These are phyloP conservation scores for Spirogloea muscicola DNA, from an alignment of 139 green algal genomes.

Conservation along the genomic window DNA sequence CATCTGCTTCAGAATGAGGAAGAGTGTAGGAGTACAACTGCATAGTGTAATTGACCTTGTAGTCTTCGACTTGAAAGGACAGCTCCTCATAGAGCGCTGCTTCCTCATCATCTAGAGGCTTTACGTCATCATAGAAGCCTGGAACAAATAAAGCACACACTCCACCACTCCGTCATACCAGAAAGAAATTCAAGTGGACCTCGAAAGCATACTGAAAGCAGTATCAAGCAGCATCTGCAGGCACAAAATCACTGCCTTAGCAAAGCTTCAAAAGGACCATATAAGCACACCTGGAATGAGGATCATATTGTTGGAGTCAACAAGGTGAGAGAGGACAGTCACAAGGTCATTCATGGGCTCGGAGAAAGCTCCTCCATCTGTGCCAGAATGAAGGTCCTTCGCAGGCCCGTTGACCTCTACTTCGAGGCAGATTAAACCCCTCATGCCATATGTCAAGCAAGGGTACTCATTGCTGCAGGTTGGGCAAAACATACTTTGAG, in stretches of 20 bases:
- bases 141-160: too few relatives aligned
- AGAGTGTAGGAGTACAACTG: too few relatives aligned
- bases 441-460: conserved; percentile 96
- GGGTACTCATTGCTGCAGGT: conserved; percentile 75
- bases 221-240: too few relatives aligned
- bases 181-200: too few relatives aligned
- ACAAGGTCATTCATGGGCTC: conserved; percentile 88
- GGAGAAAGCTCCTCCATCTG: conserved; percentile 88
- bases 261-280: too few relatives aligned
- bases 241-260: too few relatives aligned
- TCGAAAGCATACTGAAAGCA: too few relatives aligned
- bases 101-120: conserved; percentile 19
- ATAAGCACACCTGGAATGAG: conserved; percentile 38
- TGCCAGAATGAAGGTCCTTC: conserved; percentile 88
- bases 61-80: conserved; percentile 59
- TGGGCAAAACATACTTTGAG: too few relatives aligned
- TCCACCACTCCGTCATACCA: too few relatives aligned
- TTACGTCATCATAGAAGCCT: conserved; percentile 80
- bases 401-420: conserved; percentile 69
- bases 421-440: conserved; percentile 69
- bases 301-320: conserved; percentile 46
- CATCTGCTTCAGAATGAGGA: too few relatives aligned
- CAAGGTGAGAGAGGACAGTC: conserved; percentile 62
- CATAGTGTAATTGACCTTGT: too few relatives aligned
- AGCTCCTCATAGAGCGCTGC: conserved; percentile 19